A percentile compares a stretch with the other conserved stretches of the same genome.
phyloP scores from a whole-genome alignment of 805 yeast species.

The Blastobotrys americana region DNA sequence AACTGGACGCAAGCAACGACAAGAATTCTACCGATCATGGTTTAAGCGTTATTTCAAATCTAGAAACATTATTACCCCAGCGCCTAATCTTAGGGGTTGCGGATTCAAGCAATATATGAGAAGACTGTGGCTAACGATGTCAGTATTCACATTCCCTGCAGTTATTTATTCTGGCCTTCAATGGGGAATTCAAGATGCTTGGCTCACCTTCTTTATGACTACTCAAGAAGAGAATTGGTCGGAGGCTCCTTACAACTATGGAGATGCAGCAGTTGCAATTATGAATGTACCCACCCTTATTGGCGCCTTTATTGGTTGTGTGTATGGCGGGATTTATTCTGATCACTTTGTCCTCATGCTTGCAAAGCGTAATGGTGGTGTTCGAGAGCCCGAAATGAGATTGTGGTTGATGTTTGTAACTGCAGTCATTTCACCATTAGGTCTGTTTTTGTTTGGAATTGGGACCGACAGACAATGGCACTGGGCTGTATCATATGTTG shows the following conservation, averaged over 20 bases:
- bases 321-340: slow-evolving; percentile 43
- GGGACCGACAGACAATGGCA: slow-evolving; percentile 48
- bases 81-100: slow-evolving; percentile 49
- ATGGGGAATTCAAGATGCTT: slow-evolving; percentile 78
- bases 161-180: slow-evolving; percentile 55
- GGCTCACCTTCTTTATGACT: slow-evolving; percentile 65
- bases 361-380: slow-evolving; percentile 13
- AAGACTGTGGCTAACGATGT: slow-evolving; percentile 42
- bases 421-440: slow-evolving; percentile 45
- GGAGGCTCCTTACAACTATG: slow-evolving; percentile 59
- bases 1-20: not conserved
- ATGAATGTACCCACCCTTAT: slow-evolving; percentile 64
- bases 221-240: slow-evolving; percentile 63
- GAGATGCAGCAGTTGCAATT: slow-evolving; percentile 59
- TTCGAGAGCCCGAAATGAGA: slow-evolving; percentile 43
- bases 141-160: slow-evolving; percentile 38
- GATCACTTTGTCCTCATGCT: slow-evolving; percentile 47
- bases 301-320: slow-evolving; percentile 46
- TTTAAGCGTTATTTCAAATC: slow-evolving; percentile 31
- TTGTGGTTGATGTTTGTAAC: slow-evolving; percentile 44
- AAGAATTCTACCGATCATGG: slow-evolving; percentile 34
- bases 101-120: slow-evolving; percentile 61
- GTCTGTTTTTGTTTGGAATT: slow-evolving; percentile 54
- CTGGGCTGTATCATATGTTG: slow-evolving; percentile 51
- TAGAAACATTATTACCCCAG: slow-evolving; percentile 31